Percentiles rank a stretch among this genome's conserved stretches.
phyloP scores from a whole-genome alignment of 2,329 filamentous ascomycete species.

The Dactylonectria estremocensis region DNA sequence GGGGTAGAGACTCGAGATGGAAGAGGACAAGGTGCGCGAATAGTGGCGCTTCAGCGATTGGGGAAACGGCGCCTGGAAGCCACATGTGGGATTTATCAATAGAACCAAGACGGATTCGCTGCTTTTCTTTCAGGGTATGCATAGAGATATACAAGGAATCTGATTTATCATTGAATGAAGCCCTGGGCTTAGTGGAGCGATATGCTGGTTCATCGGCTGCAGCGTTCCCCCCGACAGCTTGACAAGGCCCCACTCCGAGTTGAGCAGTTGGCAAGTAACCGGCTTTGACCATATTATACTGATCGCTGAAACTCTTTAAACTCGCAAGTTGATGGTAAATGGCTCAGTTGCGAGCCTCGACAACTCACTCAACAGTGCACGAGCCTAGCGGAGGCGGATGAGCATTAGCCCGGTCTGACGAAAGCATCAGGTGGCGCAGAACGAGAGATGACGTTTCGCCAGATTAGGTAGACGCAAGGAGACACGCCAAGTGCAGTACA shows the following conservation, averaged over 20 bases:
- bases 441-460: not conserved
- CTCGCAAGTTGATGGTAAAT: not conserved
- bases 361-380: not conserved
- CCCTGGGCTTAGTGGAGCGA: not conserved
- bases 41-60: not conserved
- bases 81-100: not conserved
- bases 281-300: not conserved
- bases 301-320: not conserved
- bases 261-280: too few relatives aligned
- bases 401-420: conserved; percentile 36
- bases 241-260: not conserved
- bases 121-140: too few relatives aligned
- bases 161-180: not conserved
- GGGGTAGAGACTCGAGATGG: not conserved
- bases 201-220: not conserved
- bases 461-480: too few relatives aligned
- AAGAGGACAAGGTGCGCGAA: too few relatives aligned
- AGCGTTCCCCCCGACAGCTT: not conserved
- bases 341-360: not conserved
- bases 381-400: conserved; percentile 22
- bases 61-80: not conserved
- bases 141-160: too few relatives aligned
- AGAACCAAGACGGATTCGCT: not conserved
- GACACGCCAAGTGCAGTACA: not conserved
- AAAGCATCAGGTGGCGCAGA: not conserved